These are phyloP conservation scores for Rhynchospora breviuscula DNA, from an alignment of 176 grass and related monocot species.

Conservation along the genomic window DNA sequence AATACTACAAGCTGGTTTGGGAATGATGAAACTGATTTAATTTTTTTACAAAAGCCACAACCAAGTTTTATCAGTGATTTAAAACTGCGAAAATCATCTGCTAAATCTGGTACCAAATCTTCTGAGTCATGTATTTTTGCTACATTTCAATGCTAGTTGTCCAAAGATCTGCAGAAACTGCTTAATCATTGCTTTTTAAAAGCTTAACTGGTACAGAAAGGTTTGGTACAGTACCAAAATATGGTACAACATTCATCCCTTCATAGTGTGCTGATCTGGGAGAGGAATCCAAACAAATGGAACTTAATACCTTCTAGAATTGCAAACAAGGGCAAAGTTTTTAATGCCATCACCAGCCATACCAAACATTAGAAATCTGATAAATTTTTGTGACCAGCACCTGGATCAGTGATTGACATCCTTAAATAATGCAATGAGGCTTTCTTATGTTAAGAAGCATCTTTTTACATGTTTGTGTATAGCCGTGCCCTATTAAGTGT, in stretches of 20 bases:
- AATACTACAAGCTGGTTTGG: too few species aligned
- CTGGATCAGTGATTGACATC: not conserved
- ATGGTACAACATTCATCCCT: not conserved
- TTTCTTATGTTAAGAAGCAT: not conserved
- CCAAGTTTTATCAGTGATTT: not conserved
- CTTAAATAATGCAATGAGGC: not conserved
- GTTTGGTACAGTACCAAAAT: not conserved
- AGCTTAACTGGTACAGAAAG: not conserved
- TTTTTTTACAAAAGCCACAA: not conserved
- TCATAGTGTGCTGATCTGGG: too few species aligned
- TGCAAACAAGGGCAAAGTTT: not conserved
- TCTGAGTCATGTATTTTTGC: not conserved
- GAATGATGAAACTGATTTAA: not conserved
- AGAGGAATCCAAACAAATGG: too few species aligned
- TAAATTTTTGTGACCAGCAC: not conserved
- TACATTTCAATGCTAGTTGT: not conserved
- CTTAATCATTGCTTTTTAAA: not conserved
- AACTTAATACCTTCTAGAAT: too few species aligned
- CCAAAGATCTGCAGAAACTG: not conserved
- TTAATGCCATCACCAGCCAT: not conserved
- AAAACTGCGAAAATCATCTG: not conserved
- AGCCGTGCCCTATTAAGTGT: not conserved
- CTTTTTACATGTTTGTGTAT: not conserved
- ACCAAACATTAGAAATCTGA: not conserved
- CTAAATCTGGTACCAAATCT: not conserved